phyloP scores from a whole-genome alignment of 768 basidiomycete species.

The Mycena filopes region DNA sequence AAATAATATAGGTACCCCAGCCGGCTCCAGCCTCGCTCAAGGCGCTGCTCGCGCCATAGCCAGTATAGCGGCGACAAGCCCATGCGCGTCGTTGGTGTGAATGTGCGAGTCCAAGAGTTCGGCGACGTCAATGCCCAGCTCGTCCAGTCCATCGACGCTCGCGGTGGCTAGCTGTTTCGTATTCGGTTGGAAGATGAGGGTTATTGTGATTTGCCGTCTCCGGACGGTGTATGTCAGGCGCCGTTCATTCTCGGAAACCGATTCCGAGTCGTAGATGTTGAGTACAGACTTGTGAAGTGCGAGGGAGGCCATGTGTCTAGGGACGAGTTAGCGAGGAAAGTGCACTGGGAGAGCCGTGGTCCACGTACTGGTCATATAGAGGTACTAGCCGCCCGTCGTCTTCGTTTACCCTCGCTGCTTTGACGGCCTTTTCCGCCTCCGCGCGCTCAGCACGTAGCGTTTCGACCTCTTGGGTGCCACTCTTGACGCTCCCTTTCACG shows the following conservation, averaged over 20 bases:
- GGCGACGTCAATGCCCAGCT: conserved; percentile 61
- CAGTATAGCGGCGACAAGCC: conserved; percentile 70
- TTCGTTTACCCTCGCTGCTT: conserved; percentile 64
- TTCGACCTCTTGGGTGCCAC: conserved; percentile 65
- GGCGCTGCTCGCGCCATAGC: conserved; percentile 50
- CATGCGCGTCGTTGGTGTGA: conserved; percentile 71
- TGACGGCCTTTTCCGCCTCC: conserved; percentile 77
- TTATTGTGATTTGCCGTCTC: conserved; percentile 57
- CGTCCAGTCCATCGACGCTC: conserved; percentile 61
- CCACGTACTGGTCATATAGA: conserved; percentile 75
- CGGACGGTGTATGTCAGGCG: conserved; percentile 71
- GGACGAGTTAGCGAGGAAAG: background rate
- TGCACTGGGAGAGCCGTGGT: background rate
- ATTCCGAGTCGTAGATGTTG: conserved; percentile 66
- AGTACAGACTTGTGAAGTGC: conserved; percentile 70
- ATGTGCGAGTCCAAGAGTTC: conserved; percentile 73
- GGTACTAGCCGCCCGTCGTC: conserved; percentile 73
- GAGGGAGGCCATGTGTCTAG: conserved; percentile 75
- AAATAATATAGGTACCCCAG: no score
- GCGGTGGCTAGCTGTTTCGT: conserved; percentile 73
- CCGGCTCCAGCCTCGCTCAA: no score
- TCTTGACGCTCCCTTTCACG: conserved; percentile 72
- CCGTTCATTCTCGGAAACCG: conserved; percentile 81
- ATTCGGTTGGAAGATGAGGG: conserved; percentile 75
- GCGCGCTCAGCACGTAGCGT: conserved; percentile 67